Evolutionary conservation across 768 basidiomycete genomes (phyloP).

Genomic region (Panus rudis): DNA sequence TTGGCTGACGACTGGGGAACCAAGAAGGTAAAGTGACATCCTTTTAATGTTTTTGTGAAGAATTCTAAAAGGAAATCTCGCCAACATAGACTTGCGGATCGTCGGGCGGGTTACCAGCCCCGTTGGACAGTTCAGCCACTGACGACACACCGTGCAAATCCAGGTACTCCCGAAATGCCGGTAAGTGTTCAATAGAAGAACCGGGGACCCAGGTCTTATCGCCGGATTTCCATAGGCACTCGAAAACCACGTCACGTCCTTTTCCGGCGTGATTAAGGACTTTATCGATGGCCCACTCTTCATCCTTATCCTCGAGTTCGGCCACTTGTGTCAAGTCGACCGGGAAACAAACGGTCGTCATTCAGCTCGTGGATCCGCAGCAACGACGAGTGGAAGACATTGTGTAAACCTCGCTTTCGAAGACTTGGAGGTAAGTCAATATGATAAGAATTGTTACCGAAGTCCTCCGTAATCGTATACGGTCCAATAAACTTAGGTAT

Average conservation of each 20-base stretch:
- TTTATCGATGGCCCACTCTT: slow-evolving; percentile 21
- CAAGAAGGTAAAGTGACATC: no score
- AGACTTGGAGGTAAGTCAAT: slow-evolving; percentile 23
- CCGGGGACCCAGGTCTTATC: slow-evolving; percentile 27
- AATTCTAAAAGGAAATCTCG: no score
- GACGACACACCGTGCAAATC: slow-evolving; percentile 14
- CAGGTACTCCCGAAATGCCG: slow-evolving; percentile 16
- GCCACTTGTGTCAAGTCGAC: slow-evolving; percentile 19
- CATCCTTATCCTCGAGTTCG: slow-evolving; percentile 11
- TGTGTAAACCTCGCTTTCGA: slow-evolving; percentile 21
- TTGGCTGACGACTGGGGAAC: no score
- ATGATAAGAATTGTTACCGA: slow-evolving; percentile 14
- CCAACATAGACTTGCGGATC: slow-evolving; percentile 4
- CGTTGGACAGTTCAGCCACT: neutral
- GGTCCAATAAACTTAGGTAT: slow-evolving; percentile 34
- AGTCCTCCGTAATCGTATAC: slow-evolving; percentile 20
- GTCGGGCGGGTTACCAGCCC: slow-evolving; percentile 1
- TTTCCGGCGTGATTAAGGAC: slow-evolving; percentile 20
- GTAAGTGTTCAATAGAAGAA: slow-evolving; percentile 11
- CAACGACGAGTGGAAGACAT: slow-evolving; percentile 28
- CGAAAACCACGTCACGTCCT: slow-evolving; percentile 18
- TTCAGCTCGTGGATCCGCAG: slow-evolving; percentile 24
- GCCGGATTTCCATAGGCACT: slow-evolving; percentile 24
- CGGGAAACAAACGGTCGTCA: slow-evolving; percentile 31
- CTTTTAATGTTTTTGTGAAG: no score